These are phyloP conservation scores for Lecanicillium sp. DNA, from an alignment of 2,329 filamentous ascomycete genomes.

Conservation along the genomic window DNA sequence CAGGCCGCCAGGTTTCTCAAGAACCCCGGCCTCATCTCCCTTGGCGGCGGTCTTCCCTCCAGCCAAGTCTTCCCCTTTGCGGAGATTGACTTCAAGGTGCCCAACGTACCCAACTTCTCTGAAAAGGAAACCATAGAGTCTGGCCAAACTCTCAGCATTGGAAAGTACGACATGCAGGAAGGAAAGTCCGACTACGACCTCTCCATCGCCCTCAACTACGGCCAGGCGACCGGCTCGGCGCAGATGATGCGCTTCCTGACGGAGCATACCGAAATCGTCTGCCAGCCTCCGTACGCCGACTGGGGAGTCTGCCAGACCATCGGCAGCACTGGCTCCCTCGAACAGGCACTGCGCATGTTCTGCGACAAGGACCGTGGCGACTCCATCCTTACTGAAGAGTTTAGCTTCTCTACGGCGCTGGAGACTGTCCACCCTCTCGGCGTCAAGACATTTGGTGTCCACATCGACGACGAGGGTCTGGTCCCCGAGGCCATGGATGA, in stretches of 20 bases:
- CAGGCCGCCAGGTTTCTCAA: conserved; percentile 71
- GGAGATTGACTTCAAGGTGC: conserved; percentile 66
- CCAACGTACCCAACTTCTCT: conserved; percentile 60
- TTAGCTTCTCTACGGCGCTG: conserved; percentile 72
- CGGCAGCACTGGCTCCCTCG: conserved; percentile 79
- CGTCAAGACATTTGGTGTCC: conserved; percentile 40
- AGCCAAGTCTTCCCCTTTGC: conserved; percentile 91
- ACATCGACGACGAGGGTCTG: conserved; percentile 47
- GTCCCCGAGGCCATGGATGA: conserved; percentile 44
- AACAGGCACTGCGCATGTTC: conserved; percentile 78
- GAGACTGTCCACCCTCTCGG: conserved; percentile 50
- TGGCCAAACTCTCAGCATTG: conserved; percentile 56
- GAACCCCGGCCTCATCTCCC: conserved; percentile 77
- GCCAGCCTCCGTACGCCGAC: conserved; percentile 79
- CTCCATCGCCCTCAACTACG: conserved; percentile 86
- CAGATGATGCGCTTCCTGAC: conserved; percentile 87
- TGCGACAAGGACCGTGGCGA: conserved; percentile 63
- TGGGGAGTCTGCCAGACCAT: conserved; percentile 81
- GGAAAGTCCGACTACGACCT: conserved; percentile 58
- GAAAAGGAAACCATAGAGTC: conserved; percentile 56
- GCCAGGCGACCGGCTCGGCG: conserved; percentile 75
- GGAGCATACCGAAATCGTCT: conserved; percentile 90
- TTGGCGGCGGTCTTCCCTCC: conserved; percentile 85
- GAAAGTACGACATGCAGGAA: conserved; percentile 74
- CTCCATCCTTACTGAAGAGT: conserved; percentile 78